Evolutionary conservation across 1,139 yeast genomes (phyloP).

Genomic region (Kurtzmaniella quercitrusa): DNA sequence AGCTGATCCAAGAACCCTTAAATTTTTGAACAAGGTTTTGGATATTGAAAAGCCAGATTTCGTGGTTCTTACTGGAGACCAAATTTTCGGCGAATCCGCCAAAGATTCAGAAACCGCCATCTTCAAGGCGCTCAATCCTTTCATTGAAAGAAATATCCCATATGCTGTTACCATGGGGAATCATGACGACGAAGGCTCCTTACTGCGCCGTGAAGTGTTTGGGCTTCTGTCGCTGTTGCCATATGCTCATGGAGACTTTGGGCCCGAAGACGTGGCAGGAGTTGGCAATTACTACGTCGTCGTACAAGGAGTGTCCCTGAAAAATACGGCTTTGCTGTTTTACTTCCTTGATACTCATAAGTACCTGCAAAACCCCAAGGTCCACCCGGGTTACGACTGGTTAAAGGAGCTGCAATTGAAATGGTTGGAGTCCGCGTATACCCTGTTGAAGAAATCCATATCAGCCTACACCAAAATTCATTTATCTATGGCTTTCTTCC

Average conservation of each 20-base stretch:
- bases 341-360: constrained; percentile 83
- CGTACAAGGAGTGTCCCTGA: constrained; percentile 12
- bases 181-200: constrained; percentile 30
- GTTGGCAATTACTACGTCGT: constrained; percentile 22
- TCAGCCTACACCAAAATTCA: constrained; percentile 37
- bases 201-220: constrained; percentile 20
- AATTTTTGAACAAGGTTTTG: constrained; percentile 55
- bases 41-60: constrained; percentile 67
- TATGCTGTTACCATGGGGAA: constrained; percentile 75
- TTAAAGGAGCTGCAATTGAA: constrained; percentile 68
- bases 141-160: constrained; percentile 57
- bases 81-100: constrained; percentile 55
- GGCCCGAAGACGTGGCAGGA: constrained; percentile 22
- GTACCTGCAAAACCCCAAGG: constrained; percentile 59
- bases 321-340: constrained; percentile 49
- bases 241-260: constrained; percentile 18
- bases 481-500: constrained; percentile 85
- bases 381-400: constrained; percentile 82
- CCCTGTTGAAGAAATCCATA: constrained; percentile 23
- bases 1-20: constrained; percentile 62
- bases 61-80: constrained; percentile 80
- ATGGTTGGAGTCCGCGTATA: constrained; percentile 46
- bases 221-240: constrained; percentile 21
- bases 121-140: constrained; percentile 61
- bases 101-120: constrained; percentile 70